Evolutionary conservation across 768 basidiomycete species (phyloP).

Genomic region (Phaffia tasmanica): DNA sequence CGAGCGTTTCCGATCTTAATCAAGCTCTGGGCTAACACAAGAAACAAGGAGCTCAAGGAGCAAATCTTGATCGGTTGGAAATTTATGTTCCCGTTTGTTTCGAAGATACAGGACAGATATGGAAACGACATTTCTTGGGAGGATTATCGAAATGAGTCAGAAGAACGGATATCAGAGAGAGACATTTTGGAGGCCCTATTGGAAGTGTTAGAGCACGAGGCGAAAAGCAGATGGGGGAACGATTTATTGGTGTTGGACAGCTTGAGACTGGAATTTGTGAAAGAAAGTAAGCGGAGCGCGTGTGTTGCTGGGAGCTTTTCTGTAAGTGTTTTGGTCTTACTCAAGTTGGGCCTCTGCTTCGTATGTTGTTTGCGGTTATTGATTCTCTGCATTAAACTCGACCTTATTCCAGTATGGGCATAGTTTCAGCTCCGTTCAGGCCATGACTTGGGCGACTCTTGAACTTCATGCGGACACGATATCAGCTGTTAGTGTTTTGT

Average conservation of each 20-base stretch:
- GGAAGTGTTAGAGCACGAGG: slow-evolving; percentile 52
- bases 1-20: slow-evolving; percentile 56
- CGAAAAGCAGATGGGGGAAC: slow-evolving; percentile 53
- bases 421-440: slow-evolving; percentile 59
- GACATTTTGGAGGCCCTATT: slow-evolving; percentile 37
- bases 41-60: slow-evolving; percentile 66
- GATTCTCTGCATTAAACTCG: not conserved
- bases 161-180: not conserved
- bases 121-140: not conserved
- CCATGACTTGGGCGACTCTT: slow-evolving; percentile 64
- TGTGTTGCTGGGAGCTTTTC: slow-evolving; percentile 10
- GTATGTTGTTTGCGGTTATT: not conserved
- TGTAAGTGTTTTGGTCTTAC: not conserved
- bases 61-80: slow-evolving; percentile 62
- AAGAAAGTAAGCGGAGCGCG: slow-evolving; percentile 22
- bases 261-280: slow-evolving; percentile 8
- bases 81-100: slow-evolving; percentile 60
- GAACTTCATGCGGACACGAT: slow-evolving; percentile 72
- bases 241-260: slow-evolving; percentile 43
- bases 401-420: slow-evolving; percentile 47
- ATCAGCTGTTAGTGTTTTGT: slow-evolving; percentile 46
- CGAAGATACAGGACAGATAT: not conserved
- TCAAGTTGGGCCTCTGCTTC: not conserved
- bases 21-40: slow-evolving; percentile 58
- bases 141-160: not conserved